Conservation (phyloP, 768 basidiomycete genomes). For the Ramaria sp. region DNA sequence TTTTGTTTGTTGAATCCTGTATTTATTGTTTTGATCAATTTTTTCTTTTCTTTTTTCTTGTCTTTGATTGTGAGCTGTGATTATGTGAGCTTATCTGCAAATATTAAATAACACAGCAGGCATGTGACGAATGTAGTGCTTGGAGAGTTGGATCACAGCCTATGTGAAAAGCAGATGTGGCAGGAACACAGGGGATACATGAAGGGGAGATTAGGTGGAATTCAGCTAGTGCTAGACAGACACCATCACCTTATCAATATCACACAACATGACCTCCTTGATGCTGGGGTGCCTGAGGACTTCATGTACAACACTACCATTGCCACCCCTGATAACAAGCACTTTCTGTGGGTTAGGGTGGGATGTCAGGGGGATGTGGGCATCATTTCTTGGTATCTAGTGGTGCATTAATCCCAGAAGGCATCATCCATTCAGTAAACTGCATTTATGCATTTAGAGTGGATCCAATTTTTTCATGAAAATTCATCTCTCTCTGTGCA, state of each 20-base stretch:
- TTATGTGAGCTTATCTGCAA: too few relatives aligned
- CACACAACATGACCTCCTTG: conserved; percentile 87
- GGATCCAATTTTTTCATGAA: conserved; percentile 49
- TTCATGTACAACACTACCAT: conserved; percentile 96
- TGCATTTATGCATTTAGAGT: too few relatives aligned
- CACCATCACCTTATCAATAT: conserved; percentile 82
- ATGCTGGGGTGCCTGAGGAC: conserved; percentile 90
- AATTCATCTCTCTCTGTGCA: conserved; percentile 98
- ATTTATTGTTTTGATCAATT: too few relatives aligned
- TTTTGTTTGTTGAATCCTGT: too few relatives aligned
- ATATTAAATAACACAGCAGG: conserved; percentile 65
- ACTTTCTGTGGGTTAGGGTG: conserved; percentile 96
- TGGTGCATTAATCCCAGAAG: too few relatives aligned
- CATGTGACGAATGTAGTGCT: conserved; percentile 91
- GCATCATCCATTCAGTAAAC: too few relatives aligned
- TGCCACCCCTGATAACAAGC: conserved; percentile 95
- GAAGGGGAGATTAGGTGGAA: too few relatives aligned
- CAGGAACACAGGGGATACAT: too few relatives aligned
- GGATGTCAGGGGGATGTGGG: conserved; percentile 89
- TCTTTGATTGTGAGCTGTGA: too few relatives aligned
- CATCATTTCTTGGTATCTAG: conserved; percentile 99
- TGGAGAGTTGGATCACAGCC: conserved; percentile 94
- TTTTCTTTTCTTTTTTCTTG: too few relatives aligned
- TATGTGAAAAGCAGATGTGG: conserved; percentile 18
- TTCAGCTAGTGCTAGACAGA: background rate